Base-by-base conservation (phyloP, 1,139 yeast species). In the Saccharomyces pastorianus region DNA sequence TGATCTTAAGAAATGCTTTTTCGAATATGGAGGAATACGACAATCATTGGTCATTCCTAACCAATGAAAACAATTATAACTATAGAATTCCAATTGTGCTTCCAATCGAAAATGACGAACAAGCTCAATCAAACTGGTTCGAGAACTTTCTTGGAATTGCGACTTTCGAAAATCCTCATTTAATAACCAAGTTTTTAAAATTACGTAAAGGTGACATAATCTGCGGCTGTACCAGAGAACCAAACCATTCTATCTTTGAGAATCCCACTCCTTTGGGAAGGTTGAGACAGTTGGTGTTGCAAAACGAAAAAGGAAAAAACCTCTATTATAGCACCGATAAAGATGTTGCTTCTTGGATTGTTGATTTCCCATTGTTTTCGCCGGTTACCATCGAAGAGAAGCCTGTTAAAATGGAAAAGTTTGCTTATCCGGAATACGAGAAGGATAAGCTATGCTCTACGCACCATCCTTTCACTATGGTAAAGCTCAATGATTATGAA, bases 381-480 rank as follows among this genome's bases (percentile, higher is more conserved):
- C 98, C 98, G 0, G 65, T 72, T 1, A 90, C 83, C 55, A 59
- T 65, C 0, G 66, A 67, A 13, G 53, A 62, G 0, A 54, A 56
- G 2, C 42, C 54, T 7, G 44, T 8, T 41, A 47, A 52, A 23
- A 51, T 50, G 14, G 48, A 58, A 3, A 72, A 65, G 9, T 60
- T 56, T 6, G 72, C 67, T 2, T 89, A 82, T 63, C 97, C 98
- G 1, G 59, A 55, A 1, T 91, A 88, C 65, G 79, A 82, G 61
- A 67, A 63, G 41, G 55, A 64, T 1, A 64, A 68, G 5, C 77
- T 76, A 52, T 83, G 80, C 51, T 81, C 98, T 0, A 91, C 97
- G 0, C 99, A 93, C 67, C 99, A 93, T 68, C 99, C 99, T 6
- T 93, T 93, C 71, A 93, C 99, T 0, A 93, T 93, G 98, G 88